Evolutionary conservation across 495 filamentous ascomycete species (phyloP).

Genomic region (Cercophora scortea): DNA sequence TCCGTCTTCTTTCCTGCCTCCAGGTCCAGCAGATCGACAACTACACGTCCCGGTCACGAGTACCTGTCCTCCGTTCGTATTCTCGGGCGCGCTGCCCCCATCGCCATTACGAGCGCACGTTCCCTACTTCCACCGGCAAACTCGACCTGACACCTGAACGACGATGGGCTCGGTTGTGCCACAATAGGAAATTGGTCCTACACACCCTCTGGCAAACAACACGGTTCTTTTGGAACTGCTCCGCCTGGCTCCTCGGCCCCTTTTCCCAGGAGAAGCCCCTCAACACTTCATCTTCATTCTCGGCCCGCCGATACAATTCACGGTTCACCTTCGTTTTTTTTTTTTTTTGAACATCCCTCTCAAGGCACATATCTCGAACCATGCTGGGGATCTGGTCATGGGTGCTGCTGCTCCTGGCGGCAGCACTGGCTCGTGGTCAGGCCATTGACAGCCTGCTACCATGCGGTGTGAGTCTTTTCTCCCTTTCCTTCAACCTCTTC

Average conservation of each 20-base stretch:
- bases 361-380: neutral
- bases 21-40: no score
- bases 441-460: constrained; percentile 11
- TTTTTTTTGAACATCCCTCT: neutral
- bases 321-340: neutral
- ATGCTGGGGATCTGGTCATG: constrained; percentile 13
- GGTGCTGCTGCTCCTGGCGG: constrained; percentile 14
- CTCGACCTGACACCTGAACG: neutral
- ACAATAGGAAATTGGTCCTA: constrained; percentile 16
- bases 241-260: neutral
- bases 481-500: no score
- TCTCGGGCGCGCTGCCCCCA: neutral
- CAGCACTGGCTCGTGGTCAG: constrained; percentile 13
- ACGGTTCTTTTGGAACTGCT: neutral
- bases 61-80: neutral
- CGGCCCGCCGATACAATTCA: no score
- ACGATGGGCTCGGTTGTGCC: constrained; percentile 6
- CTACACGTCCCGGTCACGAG: no score
- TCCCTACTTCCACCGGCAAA: neutral
- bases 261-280: neutral
- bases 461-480: constrained; percentile 20
- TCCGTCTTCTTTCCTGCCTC: no score
- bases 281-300: neutral
- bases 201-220: constrained; percentile 5
- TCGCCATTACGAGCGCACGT: no score